These are phyloP conservation scores for Malus sieversii DNA, from an alignment of 306 rosid species.

Conservation along the genomic window DNA sequence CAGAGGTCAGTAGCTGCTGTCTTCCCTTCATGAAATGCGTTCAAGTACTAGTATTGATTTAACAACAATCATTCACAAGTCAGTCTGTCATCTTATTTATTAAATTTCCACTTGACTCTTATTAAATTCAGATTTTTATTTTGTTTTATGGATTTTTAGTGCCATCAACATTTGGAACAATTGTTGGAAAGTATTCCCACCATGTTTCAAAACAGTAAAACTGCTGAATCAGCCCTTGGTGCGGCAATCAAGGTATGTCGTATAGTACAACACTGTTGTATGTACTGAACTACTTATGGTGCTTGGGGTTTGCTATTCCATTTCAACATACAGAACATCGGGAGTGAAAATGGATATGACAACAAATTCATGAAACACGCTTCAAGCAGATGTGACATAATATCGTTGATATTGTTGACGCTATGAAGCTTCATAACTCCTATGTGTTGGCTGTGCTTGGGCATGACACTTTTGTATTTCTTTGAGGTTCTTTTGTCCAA, in stretches of 20 bases:
- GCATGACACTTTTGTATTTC: neutral
- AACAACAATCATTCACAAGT: slow-evolving; percentile 3
- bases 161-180: slow-evolving; percentile 86
- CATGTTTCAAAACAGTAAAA: slow-evolving; percentile 81
- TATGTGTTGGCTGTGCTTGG: neutral
- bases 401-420: neutral
- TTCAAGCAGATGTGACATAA: neutral
- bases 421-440: neutral
- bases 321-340: neutral
- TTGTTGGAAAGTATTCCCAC: slow-evolving; percentile 85
- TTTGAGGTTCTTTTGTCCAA: neutral
- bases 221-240: slow-evolving; percentile 94
- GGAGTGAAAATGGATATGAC: neutral
- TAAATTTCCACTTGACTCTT: neutral
- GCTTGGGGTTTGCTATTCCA: neutral
- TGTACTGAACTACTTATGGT: neutral
- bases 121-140: slow-evolving; percentile 3
- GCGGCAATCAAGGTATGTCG: slow-evolving; percentile 82
- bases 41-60: neutral
- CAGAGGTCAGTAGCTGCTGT: slow-evolving; percentile 57
- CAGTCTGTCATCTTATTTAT: slow-evolving; percentile 1
- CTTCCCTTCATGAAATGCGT: slow-evolving; percentile 1
- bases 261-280: neutral
- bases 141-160: slow-evolving; percentile 37
- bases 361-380: neutral